Percentiles rank a stretch among this genome's conserved stretches.
These are phyloP conservation scores for Fonsecaea monophora DNA, from an alignment of 2,329 filamentous ascomycete genomes.

Conservation along the genomic window DNA sequence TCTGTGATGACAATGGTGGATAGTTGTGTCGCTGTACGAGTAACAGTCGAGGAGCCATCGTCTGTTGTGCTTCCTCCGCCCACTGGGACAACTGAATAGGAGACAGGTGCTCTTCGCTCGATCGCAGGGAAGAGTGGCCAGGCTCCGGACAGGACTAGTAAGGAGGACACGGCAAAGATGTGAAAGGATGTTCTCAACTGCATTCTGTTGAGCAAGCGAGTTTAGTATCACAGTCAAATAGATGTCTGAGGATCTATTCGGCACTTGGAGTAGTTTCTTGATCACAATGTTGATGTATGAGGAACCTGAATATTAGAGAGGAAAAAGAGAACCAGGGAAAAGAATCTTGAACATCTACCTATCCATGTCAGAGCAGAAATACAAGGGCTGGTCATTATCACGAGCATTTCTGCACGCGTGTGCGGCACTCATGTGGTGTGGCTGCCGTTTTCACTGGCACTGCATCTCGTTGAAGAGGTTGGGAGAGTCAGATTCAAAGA, in stretches of 20 bases:
- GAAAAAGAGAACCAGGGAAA: slow-evolving; percentile 14
- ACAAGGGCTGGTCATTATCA: slow-evolving; percentile 30
- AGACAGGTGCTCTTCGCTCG: slow-evolving; percentile 35
- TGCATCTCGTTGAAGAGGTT: slow-evolving; percentile 21
- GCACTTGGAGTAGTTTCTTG: slow-evolving; percentile 14
- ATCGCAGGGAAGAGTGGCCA: slow-evolving; percentile 22
- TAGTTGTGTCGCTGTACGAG: slow-evolving; percentile 42
- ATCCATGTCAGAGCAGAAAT: slow-evolving; percentile 29
- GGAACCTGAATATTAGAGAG: slow-evolving; percentile 1
- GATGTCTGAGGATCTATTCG: slow-evolving; percentile 13
- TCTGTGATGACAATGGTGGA: slow-evolving; percentile 38
- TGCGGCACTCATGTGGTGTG: slow-evolving; percentile 14
- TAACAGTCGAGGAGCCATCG: slow-evolving; percentile 31
- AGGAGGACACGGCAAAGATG: slow-evolving; percentile 23
- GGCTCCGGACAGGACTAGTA: slow-evolving; percentile 28
- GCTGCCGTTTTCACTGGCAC: slow-evolving; percentile 6
- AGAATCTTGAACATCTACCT: slow-evolving; percentile 32
- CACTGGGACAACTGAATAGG: slow-evolving; percentile 46
- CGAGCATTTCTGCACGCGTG: slow-evolving; percentile 8
- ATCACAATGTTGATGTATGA: background rate
- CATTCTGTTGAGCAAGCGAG: slow-evolving; percentile 23
- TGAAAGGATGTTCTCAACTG: slow-evolving; percentile 13
- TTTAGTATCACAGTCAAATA: slow-evolving; percentile 3
- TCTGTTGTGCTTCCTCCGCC: slow-evolving; percentile 43
- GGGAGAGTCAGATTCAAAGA: slow-evolving; percentile 8